These are phyloP conservation scores for Boletellus ananas DNA, from an alignment of 768 basidiomycete species.

Conservation along the genomic window DNA sequence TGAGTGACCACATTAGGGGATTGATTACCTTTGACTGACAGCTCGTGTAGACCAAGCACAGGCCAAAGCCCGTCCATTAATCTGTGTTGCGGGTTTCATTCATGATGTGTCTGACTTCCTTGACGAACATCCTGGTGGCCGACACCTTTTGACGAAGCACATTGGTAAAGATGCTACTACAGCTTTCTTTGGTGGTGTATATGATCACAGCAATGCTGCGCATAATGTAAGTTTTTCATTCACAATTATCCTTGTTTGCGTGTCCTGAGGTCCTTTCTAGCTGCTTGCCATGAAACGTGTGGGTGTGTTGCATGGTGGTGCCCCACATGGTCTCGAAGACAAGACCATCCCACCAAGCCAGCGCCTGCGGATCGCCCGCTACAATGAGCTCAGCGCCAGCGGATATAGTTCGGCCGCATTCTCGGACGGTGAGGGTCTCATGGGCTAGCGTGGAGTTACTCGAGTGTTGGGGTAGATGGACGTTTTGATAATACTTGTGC, in stretches of 20 bases:
- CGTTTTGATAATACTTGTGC: constrained; percentile 8
- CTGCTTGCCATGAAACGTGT: constrained; percentile 51
- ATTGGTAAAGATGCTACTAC: constrained; percentile 91
- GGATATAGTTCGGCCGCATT: constrained; percentile 54
- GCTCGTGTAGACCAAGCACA: constrained; percentile 66
- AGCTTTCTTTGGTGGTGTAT: constrained; percentile 91
- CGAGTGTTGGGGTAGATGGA: constrained; percentile 3
- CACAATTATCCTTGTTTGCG: not conserved
- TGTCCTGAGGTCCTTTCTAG: constrained; percentile 10
- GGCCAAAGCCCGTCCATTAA: constrained; percentile 69
- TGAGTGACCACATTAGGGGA: constrained; percentile 36
- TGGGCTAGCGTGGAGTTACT: constrained; percentile 26
- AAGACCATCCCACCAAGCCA: constrained; percentile 71
- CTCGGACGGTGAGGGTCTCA: constrained; percentile 55
- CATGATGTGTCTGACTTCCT: constrained; percentile 84
- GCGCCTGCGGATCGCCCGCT: constrained; percentile 64
- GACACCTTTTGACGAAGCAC: constrained; percentile 75
- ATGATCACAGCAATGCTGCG: constrained; percentile 85
- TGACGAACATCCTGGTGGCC: constrained; percentile 90
- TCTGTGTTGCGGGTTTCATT: constrained; percentile 89
- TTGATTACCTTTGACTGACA: not conserved
- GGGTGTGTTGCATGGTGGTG: constrained; percentile 50
- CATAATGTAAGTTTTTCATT: constrained; percentile 57
- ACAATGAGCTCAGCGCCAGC: constrained; percentile 47
- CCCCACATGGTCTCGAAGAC: constrained; percentile 54